Evolutionary conservation across 2,329 filamentous ascomycete species (phyloP), one percentile per base, ranked within the genome.

Genomic region (Didymosphaeria variabile): DNA sequence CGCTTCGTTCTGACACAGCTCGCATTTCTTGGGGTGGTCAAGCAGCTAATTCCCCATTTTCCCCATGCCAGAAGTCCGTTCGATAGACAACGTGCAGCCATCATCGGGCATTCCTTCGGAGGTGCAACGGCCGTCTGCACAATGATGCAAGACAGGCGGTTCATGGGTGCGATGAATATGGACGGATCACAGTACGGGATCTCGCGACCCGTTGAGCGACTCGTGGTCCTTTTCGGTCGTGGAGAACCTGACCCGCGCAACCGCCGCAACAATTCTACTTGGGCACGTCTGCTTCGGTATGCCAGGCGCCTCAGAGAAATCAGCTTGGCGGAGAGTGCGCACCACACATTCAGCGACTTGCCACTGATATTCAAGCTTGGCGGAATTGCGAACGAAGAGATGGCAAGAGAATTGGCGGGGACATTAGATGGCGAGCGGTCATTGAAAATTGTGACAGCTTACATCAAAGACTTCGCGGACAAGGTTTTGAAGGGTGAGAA

Each of bases 231-330:
- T 9, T 63, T 68, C 26, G 64, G 64, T 17, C 23, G 57, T 2
- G 59, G 0, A 77, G 82, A 1, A 82, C 81, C 9, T 69, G 77
- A 45, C 17, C 38, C 56, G 15, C 63, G 65, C 45, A 64, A 68
- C 49, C 36, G 57, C 40, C 58, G 49, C 29, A 56, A 47, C 40
- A 60, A 64, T n/a, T 21, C 46, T n/a, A 66, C 60, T 1, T 66
- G 63, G 65, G 29, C 38, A 40, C 19, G 15, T 5, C 23, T 44
- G 10, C 66, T 45, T 51, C 50, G 31, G 7, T 40, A 61, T 42
- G 12, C 60, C 9, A 63, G 58, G 1, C 59, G 58, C 58, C 57
- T 40, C 44, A 46, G 56, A 17, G 63, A 66, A 45, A 34, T 68
- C 19, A 57, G 42, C 19, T 13, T 67, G 46, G 58, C 52, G 23